Evolutionary conservation across 352 stramenopile species (phyloP).

Genomic region (Globisporangium cylindrosporum): DNA sequence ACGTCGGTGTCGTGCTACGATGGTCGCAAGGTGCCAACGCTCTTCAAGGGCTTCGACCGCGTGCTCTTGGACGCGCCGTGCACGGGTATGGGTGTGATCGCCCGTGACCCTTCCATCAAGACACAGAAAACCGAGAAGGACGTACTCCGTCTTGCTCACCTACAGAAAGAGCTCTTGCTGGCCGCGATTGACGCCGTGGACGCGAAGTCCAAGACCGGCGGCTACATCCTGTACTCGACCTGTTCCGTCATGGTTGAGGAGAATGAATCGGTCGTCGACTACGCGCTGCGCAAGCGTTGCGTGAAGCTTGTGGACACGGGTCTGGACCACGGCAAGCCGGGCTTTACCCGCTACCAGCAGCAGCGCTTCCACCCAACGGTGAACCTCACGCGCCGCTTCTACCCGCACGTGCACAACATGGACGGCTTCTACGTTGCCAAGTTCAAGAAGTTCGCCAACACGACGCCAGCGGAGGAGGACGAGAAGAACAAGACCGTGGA

Average conservation of each 20-base stretch:
- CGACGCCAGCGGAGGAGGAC: conserved; percentile 67
- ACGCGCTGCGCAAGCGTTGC: conserved; percentile 97
- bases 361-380: conserved; percentile 98
- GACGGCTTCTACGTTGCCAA: conserved; percentile 99
- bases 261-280: conserved; percentile 98
- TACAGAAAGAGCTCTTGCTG: conserved; percentile 99
- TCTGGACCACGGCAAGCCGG: conserved; percentile 95
- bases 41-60: conserved; percentile 97
- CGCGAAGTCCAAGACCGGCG: conserved; percentile 94
- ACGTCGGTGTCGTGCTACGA: conserved; percentile 97
- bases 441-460: conserved; percentile 98
- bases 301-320: conserved; percentile 98
- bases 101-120: conserved; percentile 98
- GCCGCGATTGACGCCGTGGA: conserved; percentile 98
- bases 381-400: conserved; percentile 95
- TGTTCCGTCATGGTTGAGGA: conserved; percentile 94
- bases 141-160: conserved; percentile 87
- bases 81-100: conserved; percentile 97
- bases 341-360: conserved; percentile 94
- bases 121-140: conserved; percentile 96
- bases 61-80: conserved; percentile 99
- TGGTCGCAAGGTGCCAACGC: conserved; percentile 89
- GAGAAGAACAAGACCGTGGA: conserved; percentile 79
- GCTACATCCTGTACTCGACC: conserved; percentile 99
- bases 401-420: conserved; percentile 99